These are phyloP conservation scores for Candida gorgasii DNA, from an alignment of 805 yeast species.

Conservation along the genomic window DNA sequence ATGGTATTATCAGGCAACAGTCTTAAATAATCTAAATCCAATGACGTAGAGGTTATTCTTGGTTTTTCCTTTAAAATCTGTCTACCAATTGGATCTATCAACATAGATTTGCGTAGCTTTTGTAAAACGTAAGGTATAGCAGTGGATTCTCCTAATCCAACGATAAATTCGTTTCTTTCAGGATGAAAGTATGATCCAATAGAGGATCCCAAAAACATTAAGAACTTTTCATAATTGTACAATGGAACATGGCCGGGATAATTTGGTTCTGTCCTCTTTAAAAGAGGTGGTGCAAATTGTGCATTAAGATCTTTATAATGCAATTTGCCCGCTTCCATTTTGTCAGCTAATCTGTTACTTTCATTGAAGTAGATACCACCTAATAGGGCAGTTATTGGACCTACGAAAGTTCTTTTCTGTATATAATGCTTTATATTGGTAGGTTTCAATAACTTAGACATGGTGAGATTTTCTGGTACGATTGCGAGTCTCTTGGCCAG, in stretches of 20 bases:
- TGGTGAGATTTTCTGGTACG: constrained; percentile 5
- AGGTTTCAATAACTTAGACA: not conserved
- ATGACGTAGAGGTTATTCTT: constrained; percentile 69
- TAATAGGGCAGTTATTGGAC: constrained; percentile 1
- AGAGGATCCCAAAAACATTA: constrained; percentile 72
- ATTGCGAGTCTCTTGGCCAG: too few relatives aligned
- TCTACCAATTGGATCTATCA: constrained; percentile 73
- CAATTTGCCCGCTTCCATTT: constrained; percentile 54
- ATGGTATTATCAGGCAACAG: constrained; percentile 65
- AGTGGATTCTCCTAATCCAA: constrained; percentile 87
- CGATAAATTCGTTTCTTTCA: constrained; percentile 71
- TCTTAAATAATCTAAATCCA: constrained; percentile 62
- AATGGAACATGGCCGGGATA: constrained; percentile 84
- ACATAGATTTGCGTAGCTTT: constrained; percentile 68
- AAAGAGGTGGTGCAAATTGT: constrained; percentile 29
- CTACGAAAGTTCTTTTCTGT: constrained; percentile 1
- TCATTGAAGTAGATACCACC: constrained; percentile 34
- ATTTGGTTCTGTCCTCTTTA: constrained; percentile 43
- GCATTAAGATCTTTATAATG: constrained; percentile 40
- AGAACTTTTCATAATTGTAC: constrained; percentile 56
- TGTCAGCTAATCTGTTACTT: constrained; percentile 56
- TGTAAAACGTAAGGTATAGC: constrained; percentile 70
- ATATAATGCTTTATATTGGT: not conserved
- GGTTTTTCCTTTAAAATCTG: constrained; percentile 78
- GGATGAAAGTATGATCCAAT: constrained; percentile 78